Evolutionary conservation across 1,284 basidiomycete genomes (phyloP), one percentile per base, ranked within the genome.

Genomic region (Cutaneotrichosporon daszewskae): DNA sequence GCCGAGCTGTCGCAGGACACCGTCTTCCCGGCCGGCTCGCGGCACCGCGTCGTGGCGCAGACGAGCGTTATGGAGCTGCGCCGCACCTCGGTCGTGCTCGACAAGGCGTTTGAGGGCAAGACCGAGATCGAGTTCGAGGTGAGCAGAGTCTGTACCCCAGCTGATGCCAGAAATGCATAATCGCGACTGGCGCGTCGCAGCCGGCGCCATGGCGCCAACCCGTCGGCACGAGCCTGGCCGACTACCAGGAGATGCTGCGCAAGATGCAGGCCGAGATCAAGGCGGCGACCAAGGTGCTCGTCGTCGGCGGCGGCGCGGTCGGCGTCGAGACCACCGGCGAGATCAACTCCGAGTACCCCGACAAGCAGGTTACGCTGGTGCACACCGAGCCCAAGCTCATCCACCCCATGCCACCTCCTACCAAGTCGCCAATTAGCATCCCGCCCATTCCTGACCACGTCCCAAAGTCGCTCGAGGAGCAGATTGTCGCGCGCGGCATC

Each of bases 311-410:
- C 34, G 75, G 75, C 6, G 58, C 73, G 0, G 72, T 72, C 17
- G 75, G 75, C 3, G 55, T 75, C 23, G 75, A 77, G 49, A 58
- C 71, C 32, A 68, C 70, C 0, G 75, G 75, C 34, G 26, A 41
- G 35, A 32, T 43, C 37, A 25, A 12, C 32, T 32, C 40, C 14
- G n/a, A 19, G 29, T 35, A 61, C 53, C 65, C 65, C n/a, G 37
- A 51, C 10, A 63, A 51, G 45, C 24, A 50, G n/a, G 37, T 63
- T 32, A 60, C 57, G 4, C 36, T 63, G 24, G 56, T 65, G 9
- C 66, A 66, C 39, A 31, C 43, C 19, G 36, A 39, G 1, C 11
- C 47, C 4, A 41, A 44, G 16, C 47, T 65, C 8, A 57, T 66
- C 1, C 44, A 62, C 43, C 58, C 60, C 6, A n/a, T n/a, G n/a